phyloP scores from a whole-genome alignment of 2,329 filamentous ascomycete species.

The Microdochium bolleyi region DNA sequence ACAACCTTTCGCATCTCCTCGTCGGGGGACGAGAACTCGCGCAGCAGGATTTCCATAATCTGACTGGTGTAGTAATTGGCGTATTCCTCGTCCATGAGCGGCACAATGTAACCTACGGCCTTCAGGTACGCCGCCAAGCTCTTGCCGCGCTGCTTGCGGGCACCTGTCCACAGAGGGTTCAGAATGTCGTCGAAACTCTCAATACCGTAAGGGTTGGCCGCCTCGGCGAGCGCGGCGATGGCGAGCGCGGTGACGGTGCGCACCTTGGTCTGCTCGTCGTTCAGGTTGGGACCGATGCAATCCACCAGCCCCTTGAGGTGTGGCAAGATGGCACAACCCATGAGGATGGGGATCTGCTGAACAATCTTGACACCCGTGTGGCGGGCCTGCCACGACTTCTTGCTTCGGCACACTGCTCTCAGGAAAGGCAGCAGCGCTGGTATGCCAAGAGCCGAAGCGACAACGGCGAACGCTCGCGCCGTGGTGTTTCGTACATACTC shows the following conservation, averaged over 20 bases:
- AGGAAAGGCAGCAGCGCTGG: slow-evolving; percentile 92
- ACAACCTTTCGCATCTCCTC: slow-evolving; percentile 99
- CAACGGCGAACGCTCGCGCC: slow-evolving; percentile 91
- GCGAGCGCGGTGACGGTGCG: slow-evolving; percentile 92
- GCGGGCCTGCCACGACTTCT: slow-evolving; percentile 97
- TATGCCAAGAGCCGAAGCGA: slow-evolving; percentile 92
- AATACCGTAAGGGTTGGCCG: slow-evolving; percentile 96
- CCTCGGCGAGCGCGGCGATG: slow-evolving; percentile 90
- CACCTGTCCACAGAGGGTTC: slow-evolving; percentile 94
- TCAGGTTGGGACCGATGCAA: slow-evolving; percentile 90
- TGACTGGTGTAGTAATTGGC: slow-evolving; percentile 98
- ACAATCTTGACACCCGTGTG: slow-evolving; percentile 99
- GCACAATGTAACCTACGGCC: slow-evolving; percentile 96
- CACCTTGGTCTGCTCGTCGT: slow-evolving; percentile 97
- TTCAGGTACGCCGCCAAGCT: slow-evolving; percentile 93
- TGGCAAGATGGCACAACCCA: slow-evolving; percentile 94
- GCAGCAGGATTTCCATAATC: slow-evolving; percentile 96
- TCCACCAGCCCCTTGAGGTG: slow-evolving; percentile 95
- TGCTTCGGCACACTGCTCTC: slow-evolving; percentile 90
- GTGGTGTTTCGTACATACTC: slow-evolving; percentile 99
- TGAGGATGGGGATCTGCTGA: slow-evolving; percentile 95
- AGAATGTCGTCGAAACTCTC: slow-evolving; percentile 98
- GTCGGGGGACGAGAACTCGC: slow-evolving; percentile 93
- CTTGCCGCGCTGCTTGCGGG: slow-evolving; percentile 92
- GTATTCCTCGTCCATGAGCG: slow-evolving; percentile 98